phyloP scores from a whole-genome alignment of 2,329 filamentous ascomycete genomes.

The Penicillium olsonii region DNA sequence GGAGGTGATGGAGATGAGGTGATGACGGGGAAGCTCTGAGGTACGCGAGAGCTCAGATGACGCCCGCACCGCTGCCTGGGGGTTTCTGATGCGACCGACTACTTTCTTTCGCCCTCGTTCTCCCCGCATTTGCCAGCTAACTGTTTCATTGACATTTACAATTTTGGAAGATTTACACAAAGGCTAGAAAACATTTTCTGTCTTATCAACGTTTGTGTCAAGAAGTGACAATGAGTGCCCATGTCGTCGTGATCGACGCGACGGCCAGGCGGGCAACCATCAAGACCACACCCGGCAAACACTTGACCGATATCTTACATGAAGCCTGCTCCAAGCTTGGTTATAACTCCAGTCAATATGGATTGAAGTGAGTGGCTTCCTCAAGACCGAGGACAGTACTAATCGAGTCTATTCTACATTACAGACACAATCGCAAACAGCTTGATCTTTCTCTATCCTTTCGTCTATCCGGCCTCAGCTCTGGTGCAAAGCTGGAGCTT shows the following conservation, averaged over 20 bases:
- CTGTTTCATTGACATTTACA: too few relatives aligned
- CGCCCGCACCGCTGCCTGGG: conserved; percentile 34
- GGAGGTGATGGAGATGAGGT: conserved; percentile 21
- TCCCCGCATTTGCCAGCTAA: conserved; percentile 12
- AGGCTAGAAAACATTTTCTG: conserved; percentile 7
- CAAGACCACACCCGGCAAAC: conserved; percentile 79
- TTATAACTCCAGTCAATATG: conserved; percentile 70
- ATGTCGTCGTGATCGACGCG: conserved; percentile 84
- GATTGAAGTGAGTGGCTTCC: conserved; percentile 67
- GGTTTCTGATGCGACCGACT: conserved; percentile 26
- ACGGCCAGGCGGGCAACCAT: conserved; percentile 75
- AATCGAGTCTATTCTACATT: conserved; percentile 7
- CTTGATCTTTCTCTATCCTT: conserved; percentile 84
- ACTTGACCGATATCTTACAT: conserved; percentile 79
- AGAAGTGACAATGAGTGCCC: conserved; percentile 68
- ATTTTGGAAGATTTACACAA: too few relatives aligned
- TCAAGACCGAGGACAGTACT: conserved; percentile 8
- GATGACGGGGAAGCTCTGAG: conserved; percentile 33
- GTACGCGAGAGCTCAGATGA: conserved; percentile 36
- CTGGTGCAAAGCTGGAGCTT: conserved; percentile 90
- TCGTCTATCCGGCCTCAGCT: conserved; percentile 75
- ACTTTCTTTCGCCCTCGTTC: conserved; percentile 27
- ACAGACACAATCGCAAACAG: conserved; percentile 76
- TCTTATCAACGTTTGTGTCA: not conserved
- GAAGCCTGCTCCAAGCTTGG: conserved; percentile 85